Percentiles rank a stretch among this genome's conserved stretches.
Conservation (phyloP, 495 filamentous ascomycete genomes). For the Parachaetomium inaequale region DNA sequence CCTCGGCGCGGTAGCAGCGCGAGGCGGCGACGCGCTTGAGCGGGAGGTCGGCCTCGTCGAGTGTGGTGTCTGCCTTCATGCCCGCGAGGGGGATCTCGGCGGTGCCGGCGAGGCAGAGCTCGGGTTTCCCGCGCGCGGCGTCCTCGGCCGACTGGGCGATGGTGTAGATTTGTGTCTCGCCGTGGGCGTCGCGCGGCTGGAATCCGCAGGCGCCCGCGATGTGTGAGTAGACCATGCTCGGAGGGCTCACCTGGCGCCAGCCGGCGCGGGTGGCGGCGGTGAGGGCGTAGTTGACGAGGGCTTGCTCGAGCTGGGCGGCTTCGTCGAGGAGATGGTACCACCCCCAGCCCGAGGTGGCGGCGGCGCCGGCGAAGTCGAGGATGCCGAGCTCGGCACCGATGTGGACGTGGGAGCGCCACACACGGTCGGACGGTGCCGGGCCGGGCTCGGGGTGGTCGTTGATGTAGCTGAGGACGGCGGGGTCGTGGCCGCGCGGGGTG, state of each 20-base stretch:
- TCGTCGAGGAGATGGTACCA: constrained; percentile 95
- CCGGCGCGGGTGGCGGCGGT: constrained; percentile 62
- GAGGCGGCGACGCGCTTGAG: constrained; percentile 77
- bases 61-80: constrained; percentile 71
- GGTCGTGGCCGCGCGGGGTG: constrained; percentile 67
- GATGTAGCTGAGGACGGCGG: constrained; percentile 58
- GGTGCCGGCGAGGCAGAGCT: constrained; percentile 73
- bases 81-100: constrained; percentile 92
- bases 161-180: constrained; percentile 85
- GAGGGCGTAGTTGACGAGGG: constrained; percentile 82
- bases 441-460: constrained; percentile 64
- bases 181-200: constrained; percentile 83
- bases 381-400: constrained; percentile 77
- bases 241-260: constrained; percentile 75
- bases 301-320: constrained; percentile 86
- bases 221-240: constrained; percentile 87
- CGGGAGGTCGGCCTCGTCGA: constrained; percentile 55
- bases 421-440: constrained; percentile 46
- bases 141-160: constrained; percentile 62
- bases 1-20: constrained; percentile 90
- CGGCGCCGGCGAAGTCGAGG: constrained; percentile 79
- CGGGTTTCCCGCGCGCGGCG: constrained; percentile 56
- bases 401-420: constrained; percentile 70
- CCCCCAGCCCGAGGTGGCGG: constrained; percentile 82
- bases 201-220: constrained; percentile 89